phyloP scores from a whole-genome alignment of 2,329 filamentous ascomycete species.

The Lecanicillium sp. region DNA sequence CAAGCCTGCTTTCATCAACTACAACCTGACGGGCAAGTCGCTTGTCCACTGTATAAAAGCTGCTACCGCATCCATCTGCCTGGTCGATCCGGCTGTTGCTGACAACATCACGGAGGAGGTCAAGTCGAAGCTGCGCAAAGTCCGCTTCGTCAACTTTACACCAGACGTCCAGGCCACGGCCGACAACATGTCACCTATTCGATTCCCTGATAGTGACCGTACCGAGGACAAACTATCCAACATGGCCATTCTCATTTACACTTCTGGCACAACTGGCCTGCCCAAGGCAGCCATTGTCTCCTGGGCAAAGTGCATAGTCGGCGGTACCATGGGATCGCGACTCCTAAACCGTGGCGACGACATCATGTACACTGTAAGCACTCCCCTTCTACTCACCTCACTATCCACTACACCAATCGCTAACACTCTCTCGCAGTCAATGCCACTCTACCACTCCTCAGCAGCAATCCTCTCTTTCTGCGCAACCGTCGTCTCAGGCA shows the following conservation, averaged over 20 bases:
- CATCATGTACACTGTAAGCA: constrained; percentile 63
- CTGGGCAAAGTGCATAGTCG: constrained; percentile 57
- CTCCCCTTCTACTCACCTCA: not conserved
- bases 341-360: constrained; percentile 58
- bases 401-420: constrained; percentile 2
- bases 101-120: constrained; percentile 50
- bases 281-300: constrained; percentile 72
- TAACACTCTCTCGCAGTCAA: constrained; percentile 43
- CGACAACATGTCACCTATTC: constrained; percentile 38
- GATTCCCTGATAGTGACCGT: constrained; percentile 51
- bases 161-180: constrained; percentile 48
- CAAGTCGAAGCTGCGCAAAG: constrained; percentile 34
- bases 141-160: constrained; percentile 56
- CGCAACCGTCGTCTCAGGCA: constrained; percentile 49
- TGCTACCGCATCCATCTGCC: constrained; percentile 55
- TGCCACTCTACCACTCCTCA: constrained; percentile 85
- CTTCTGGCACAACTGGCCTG: constrained; percentile 76
- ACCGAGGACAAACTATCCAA: constrained; percentile 40
- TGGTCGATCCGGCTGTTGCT: constrained; percentile 58
- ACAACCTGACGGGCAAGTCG: constrained; percentile 65
- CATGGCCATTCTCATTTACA: constrained; percentile 72
- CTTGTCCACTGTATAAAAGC: constrained; percentile 66
- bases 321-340: constrained; percentile 39
- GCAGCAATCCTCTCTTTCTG: constrained; percentile 63
- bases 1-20: constrained; percentile 80